Evolutionary conservation across 2,329 filamentous ascomycete genomes (phyloP).

Genomic region (Penicillium decumbens): DNA sequence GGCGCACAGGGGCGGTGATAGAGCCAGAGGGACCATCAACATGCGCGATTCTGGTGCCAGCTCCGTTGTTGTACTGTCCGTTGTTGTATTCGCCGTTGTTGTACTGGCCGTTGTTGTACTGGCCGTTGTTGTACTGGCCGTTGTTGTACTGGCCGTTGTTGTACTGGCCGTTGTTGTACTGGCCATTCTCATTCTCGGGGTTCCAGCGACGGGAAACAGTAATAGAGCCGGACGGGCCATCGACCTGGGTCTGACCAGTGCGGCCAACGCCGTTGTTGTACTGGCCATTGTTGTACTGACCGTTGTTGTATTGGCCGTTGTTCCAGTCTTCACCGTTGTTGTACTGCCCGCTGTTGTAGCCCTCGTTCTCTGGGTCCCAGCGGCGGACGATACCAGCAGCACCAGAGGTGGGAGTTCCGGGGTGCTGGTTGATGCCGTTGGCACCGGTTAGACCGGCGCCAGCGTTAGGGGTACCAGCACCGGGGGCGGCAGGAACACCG

Average conservation of each 20-base stretch:
- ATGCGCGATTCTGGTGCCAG: background rate
- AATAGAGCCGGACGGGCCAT: background rate
- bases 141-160: background rate
- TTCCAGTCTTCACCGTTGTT: background rate
- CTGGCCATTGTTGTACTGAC: background rate
- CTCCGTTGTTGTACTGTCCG: background rate
- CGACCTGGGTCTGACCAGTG: background rate
- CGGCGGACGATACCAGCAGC: background rate
- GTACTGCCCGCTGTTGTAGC: background rate
- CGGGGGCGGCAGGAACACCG: background rate
- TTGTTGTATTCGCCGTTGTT: background rate
- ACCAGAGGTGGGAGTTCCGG: background rate
- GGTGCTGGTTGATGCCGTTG: background rate
- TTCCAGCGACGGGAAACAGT: background rate
- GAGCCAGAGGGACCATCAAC: background rate
- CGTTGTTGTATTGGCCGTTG: background rate
- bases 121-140: background rate
- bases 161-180: background rate
- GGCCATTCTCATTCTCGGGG: background rate
- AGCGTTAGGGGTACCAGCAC: background rate
- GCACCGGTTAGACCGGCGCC: background rate
- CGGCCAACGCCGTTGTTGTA: background rate
- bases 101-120: background rate
- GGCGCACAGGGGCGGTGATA: background rate
- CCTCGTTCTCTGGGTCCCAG: background rate